These are phyloP conservation scores for Epichloe bromicola DNA, from an alignment of 2,329 filamentous ascomycete genomes.

Conservation along the genomic window DNA sequence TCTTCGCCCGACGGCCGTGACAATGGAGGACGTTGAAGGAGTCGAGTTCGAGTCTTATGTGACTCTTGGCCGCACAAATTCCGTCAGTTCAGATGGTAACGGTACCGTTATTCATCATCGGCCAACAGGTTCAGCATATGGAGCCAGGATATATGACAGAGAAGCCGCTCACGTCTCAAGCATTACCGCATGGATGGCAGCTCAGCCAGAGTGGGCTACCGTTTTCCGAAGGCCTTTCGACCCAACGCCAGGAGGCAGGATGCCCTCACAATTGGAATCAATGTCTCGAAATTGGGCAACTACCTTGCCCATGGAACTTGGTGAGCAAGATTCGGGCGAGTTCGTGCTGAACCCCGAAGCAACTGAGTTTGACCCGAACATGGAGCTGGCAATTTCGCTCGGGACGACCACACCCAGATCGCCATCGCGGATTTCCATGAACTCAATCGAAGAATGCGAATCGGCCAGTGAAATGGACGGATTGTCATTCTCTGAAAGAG, in stretches of 20 bases:
- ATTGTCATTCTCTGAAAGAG: not conserved
- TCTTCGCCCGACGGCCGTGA: slow-evolving; percentile 6
- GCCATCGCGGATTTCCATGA: not conserved
- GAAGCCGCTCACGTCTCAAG: not conserved
- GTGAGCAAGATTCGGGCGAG: not conserved
- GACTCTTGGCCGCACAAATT: not conserved
- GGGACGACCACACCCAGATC: not conserved
- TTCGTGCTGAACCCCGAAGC: slow-evolving; percentile 7
- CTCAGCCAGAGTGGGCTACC: slow-evolving; percentile 1
- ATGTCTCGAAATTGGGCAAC: too few relatives aligned
- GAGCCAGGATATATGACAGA: not conserved
- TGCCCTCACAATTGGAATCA: not conserved
- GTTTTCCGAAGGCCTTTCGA: slow-evolving; percentile 1
- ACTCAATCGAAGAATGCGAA: not conserved
- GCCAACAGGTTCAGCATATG: too few relatives aligned
- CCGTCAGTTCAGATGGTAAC: slow-evolving; percentile 1
- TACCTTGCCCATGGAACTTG: not conserved
- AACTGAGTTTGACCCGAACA: slow-evolving; percentile 2
- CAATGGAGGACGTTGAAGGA: not conserved
- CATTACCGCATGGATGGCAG: slow-evolving; percentile 6
- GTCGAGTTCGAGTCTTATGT: not conserved
- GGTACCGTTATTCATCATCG: slow-evolving; percentile 1
- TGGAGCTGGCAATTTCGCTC: not conserved
- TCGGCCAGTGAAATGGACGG: not conserved
- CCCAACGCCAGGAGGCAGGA: slow-evolving; percentile 2